Evolutionary conservation across 1,284 basidiomycete genomes (phyloP), one percentile per base, ranked within the genome.

Genomic region (Trichosporon sp.): DNA sequence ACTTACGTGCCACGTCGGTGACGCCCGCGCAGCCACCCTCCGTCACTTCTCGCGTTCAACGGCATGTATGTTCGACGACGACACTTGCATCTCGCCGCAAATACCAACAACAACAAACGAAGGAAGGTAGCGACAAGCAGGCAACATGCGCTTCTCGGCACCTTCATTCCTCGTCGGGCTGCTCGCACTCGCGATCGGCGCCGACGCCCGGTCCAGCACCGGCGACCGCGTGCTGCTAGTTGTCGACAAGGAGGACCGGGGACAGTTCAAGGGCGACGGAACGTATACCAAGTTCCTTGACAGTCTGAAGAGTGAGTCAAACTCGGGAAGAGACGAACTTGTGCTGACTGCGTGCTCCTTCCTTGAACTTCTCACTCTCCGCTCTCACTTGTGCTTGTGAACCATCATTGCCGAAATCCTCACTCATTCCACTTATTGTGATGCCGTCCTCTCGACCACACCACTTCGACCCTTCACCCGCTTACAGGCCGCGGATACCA

Each of bases 141-240:
- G 35, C 35, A 37, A 37, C 43, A 73, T 73, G 72, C 72, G 70
- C 48, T 67, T 69, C 40, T 54, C 46, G 6, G 8, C 32, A 31
- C n/a, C 56, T 35, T 40, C 66, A 3, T 43, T 70, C 37, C 61
- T 72, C 64, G 46, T 71, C 8, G 43, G 68, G n/a, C 31, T 70
- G 26, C 11, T 68, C 32, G 65, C 65, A 11, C 59, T 78, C 38
- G 66, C 61, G n/a, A 12, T 74, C 12, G 69, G 67, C 14, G 77
- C 72, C 0, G 43, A 84, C 66, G 92, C 92, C 70, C 89, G 88
- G 77, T 94, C 92, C n/a, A 91, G 92, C 80, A 88, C 90, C 1
- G 93, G 93, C 10, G 88, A 92, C 81, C 90, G 90, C 51, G 91
- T 97, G 14, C 88, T 97, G 31, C 91, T 96, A 68, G 87, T 96